Percentiles rank a stretch among this genome's conserved stretches.
Conservation (phyloP, 2,329 filamentous ascomycete species). For the Xylariomycetidae sp. region DNA sequence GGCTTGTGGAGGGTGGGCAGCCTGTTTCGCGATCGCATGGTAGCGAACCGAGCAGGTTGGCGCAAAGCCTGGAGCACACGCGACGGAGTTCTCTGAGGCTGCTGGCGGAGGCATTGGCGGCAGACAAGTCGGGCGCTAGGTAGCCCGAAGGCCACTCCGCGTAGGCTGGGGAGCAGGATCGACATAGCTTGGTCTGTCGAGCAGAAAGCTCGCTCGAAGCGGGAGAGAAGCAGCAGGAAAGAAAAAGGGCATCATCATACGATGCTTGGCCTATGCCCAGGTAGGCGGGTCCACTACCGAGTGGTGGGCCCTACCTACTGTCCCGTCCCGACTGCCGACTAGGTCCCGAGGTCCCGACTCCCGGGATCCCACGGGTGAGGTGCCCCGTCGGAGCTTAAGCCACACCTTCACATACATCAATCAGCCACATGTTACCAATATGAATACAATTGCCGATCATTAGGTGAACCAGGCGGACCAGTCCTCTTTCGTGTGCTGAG, state of each 20-base stretch:
- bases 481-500: no score
- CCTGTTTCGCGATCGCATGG: conserved; percentile 11
- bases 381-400: no score
- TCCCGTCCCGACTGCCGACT: no score
- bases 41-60: conserved; percentile 30
- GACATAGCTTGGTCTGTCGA: conserved; percentile 33
- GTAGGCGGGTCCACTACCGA: no score
- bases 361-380: no score
- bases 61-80: conserved; percentile 30
- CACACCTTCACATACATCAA: no score
- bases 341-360: no score
- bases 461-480: no score
- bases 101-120: conserved; percentile 40
- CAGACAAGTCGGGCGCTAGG: conserved; percentile 37
- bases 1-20: not conserved
- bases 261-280: no score
- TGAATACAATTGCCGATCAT: no score
- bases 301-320: no score
- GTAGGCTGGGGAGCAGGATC: conserved; percentile 35
- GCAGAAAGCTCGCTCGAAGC: not conserved
- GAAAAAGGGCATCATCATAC: not conserved
- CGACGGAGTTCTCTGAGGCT: conserved; percentile 26
- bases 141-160: conserved; percentile 33
- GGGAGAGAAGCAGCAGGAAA: not conserved
- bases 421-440: no score